Evolutionary conservation across 495 filamentous ascomycete species (phyloP).

Genomic region (Neurospora tetrasperma): DNA sequence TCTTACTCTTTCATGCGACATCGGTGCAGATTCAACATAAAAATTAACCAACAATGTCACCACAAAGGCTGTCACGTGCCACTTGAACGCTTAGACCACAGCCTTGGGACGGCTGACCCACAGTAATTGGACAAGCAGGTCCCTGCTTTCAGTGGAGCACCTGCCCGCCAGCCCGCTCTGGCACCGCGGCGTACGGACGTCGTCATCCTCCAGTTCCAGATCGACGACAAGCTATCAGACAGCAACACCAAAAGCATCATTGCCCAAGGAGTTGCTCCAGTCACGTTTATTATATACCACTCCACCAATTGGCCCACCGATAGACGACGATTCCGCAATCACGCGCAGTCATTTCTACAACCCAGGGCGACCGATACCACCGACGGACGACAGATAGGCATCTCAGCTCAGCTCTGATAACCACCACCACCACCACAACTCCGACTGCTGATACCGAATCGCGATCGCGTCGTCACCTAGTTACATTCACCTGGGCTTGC

Average conservation of each 20-base stretch:
- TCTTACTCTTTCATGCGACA: neutral
- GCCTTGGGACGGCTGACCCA: neutral
- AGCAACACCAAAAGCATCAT: neutral
- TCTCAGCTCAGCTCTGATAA: neutral
- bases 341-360: neutral
- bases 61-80: conserved; percentile 2
- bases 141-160: neutral
- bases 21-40: neutral
- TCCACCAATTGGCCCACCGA: neutral
- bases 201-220: neutral
- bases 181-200: neutral
- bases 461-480: neutral
- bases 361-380: neutral
- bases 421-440: neutral
- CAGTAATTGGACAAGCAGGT: neutral
- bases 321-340: neutral
- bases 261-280: neutral
- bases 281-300: neutral
- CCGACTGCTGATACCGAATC: neutral
- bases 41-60: neutral
- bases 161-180: neutral
- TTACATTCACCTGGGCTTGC: neutral
- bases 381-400: neutral
- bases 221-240: neutral
- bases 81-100: neutral